phyloP scores from a whole-genome alignment of 495 filamentous ascomycete species.

The Annulohypoxylon moriforme region DNA sequence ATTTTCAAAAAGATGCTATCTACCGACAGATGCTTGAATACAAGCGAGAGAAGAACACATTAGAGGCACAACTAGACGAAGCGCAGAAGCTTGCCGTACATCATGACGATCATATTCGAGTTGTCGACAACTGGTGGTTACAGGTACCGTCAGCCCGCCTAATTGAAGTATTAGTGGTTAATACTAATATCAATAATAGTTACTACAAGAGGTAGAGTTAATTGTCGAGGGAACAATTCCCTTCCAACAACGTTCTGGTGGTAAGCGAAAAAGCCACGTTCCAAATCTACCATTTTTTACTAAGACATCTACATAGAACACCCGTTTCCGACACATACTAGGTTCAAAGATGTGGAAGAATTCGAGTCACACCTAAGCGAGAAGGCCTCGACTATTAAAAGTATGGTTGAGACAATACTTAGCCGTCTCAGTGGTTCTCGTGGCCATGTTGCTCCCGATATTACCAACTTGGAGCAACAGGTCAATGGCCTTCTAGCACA shows the following conservation, averaged over 20 bases:
- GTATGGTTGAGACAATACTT: slow-evolving; percentile 57
- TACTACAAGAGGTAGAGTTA: slow-evolving; percentile 86
- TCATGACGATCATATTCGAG: slow-evolving; percentile 91
- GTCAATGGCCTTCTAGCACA: slow-evolving; percentile 77
- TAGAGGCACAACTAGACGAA: slow-evolving; percentile 81
- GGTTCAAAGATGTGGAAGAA: slow-evolving; percentile 72
- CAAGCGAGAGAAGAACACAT: slow-evolving; percentile 83
- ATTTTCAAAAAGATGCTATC: slow-evolving; percentile 97
- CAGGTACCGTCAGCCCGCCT: slow-evolving; percentile 70
- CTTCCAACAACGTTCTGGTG: slow-evolving; percentile 60
- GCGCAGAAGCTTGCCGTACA: slow-evolving; percentile 76
- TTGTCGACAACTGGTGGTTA: slow-evolving; percentile 90
- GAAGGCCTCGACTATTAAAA: slow-evolving; percentile 61
- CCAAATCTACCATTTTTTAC: slow-evolving; percentile 46
- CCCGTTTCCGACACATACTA: slow-evolving; percentile 68
- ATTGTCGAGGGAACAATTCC: slow-evolving; percentile 66
- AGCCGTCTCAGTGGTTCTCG: slow-evolving; percentile 53
- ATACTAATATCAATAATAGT: slow-evolving; percentile 62
- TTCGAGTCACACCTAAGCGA: slow-evolving; percentile 82
- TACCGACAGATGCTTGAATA: slow-evolving; percentile 97
- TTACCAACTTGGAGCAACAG: slow-evolving; percentile 76
- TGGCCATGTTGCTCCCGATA: slow-evolving; percentile 67
- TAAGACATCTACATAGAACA: slow-evolving; percentile 51
- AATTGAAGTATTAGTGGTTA: slow-evolving; percentile 39
- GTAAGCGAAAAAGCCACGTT: slow-evolving; percentile 54